Conservation (phyloP, 805 yeast genomes). For the Yarrowia alimentaria region DNA sequence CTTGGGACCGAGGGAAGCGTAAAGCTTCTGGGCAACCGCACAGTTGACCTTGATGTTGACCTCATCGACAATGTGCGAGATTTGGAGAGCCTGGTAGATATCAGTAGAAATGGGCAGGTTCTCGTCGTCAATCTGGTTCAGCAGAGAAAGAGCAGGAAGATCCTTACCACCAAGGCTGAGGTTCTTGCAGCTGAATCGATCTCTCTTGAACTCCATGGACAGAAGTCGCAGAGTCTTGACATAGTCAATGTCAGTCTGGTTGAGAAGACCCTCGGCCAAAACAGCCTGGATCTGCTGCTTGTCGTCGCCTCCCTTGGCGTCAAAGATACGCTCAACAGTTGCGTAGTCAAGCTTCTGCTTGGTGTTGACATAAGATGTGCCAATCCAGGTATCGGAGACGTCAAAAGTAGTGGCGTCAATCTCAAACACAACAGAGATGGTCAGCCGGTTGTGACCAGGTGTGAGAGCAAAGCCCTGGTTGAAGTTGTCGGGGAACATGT, state of each 20-base stretch:
- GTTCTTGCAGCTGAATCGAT: conserved; percentile 47
- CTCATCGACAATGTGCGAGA: conserved; percentile 46
- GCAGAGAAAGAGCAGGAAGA: conserved; percentile 53
- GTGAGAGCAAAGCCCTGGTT: conserved; percentile 56
- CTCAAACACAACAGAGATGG: conserved; percentile 76
- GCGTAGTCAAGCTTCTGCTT: conserved; percentile 44
- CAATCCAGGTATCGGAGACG: conserved; percentile 72
- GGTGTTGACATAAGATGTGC: conserved; percentile 69
- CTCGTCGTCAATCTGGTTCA: conserved; percentile 85
- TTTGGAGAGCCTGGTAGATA: conserved; percentile 51
- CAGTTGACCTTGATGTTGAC: conserved; percentile 75
- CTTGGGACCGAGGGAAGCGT: conserved; percentile 71
- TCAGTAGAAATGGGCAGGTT: conserved; percentile 68
- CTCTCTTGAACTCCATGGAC: conserved; percentile 67
- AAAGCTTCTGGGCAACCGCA: conserved; percentile 78
- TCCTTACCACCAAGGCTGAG: conserved; percentile 49
- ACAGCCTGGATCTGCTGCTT: conserved; percentile 11
- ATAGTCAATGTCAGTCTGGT: conserved; percentile 63
- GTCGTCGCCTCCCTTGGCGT: conserved; percentile 22
- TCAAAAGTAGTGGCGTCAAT: conserved; percentile 71
- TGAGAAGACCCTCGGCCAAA: conserved; percentile 31
- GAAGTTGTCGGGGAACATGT: conserved; percentile 66
- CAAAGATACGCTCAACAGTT: conserved; percentile 30
- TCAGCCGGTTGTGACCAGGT: conserved; percentile 58
- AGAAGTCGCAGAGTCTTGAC: conserved; percentile 62